Evolutionary conservation across 768 basidiomycete species (phyloP).

Genomic region (Zangia roseola): DNA sequence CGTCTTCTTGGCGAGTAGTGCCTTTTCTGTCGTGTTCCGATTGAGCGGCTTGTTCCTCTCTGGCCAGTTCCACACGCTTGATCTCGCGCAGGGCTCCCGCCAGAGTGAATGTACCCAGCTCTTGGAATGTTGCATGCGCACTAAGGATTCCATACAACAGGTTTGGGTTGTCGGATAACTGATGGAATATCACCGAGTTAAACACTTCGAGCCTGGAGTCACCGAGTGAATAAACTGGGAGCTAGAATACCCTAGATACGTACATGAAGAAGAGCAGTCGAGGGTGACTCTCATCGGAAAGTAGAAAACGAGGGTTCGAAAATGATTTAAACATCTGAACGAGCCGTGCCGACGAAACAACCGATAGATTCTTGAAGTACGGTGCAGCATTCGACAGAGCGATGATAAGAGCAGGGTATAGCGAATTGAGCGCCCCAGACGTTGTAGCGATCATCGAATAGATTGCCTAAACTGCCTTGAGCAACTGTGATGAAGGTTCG

Average conservation of each 20-base stretch:
- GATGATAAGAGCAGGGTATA: conserved; percentile 93
- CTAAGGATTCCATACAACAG: conserved; percentile 83
- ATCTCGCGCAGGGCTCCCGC: conserved; percentile 84
- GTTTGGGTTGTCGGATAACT: conserved; percentile 83
- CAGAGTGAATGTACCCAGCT: conserved; percentile 89
- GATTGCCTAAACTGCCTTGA: conserved; percentile 55
- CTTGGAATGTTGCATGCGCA: conserved; percentile 82
- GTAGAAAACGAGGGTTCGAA: conserved; percentile 81
- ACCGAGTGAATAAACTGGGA: no score
- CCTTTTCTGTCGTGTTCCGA: conserved; percentile 26
- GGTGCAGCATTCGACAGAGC: conserved; percentile 87
- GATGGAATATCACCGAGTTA: conserved; percentile 77
- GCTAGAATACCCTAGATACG: conserved; percentile 27
- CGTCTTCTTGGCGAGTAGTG: conserved; percentile 13
- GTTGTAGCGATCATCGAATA: conserved; percentile 90
- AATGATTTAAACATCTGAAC: conserved; percentile 91
- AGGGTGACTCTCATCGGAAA: conserved; percentile 95
- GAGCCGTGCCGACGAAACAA: conserved; percentile 79
- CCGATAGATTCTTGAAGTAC: conserved; percentile 76
- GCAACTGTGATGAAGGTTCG: conserved; percentile 5
- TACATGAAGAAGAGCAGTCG: conserved; percentile 90
- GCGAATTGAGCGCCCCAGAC: conserved; percentile 71
- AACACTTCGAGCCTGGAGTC: conserved; percentile 79
- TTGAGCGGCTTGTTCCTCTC: conserved; percentile 59
- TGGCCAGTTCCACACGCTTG: conserved; percentile 65